phyloP scores from a whole-genome alignment of 768 basidiomycete genomes.

The Boletus sp. region DNA sequence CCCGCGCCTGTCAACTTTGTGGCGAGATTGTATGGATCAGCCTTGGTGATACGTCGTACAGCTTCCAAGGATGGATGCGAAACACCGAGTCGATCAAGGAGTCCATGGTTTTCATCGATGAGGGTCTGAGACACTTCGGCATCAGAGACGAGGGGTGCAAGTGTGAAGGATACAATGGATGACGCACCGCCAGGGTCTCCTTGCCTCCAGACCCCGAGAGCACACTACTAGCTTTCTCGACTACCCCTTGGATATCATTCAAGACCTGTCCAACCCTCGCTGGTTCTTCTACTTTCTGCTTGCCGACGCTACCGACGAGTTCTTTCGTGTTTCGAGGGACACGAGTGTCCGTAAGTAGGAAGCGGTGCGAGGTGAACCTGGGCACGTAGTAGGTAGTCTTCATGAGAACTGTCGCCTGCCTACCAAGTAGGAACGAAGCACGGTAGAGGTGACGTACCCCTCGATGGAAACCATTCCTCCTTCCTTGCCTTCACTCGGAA shows the following conservation, averaged over 20 bases:
- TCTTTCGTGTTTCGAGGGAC: slow-evolving; percentile 93
- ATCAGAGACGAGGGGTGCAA: neutral
- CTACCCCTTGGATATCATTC: slow-evolving; percentile 77
- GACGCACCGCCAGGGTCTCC: slow-evolving; percentile 52
- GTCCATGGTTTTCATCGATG: slow-evolving; percentile 85
- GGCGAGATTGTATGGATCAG: slow-evolving; percentile 62
- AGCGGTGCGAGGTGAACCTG: slow-evolving; percentile 87
- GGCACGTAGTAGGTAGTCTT: neutral
- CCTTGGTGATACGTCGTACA: slow-evolving; percentile 67
- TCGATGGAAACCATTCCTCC: slow-evolving; percentile 82
- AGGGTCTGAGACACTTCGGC: slow-evolving; percentile 48
- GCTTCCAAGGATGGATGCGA: slow-evolving; percentile 86
- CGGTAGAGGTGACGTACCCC: slow-evolving; percentile 52
- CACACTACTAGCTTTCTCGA: slow-evolving; percentile 72
- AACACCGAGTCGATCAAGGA: slow-evolving; percentile 82
- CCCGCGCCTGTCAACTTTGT: slow-evolving; percentile 99
- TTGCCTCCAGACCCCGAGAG: slow-evolving; percentile 51
- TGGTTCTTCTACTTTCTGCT: slow-evolving; percentile 78
- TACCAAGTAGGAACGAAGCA: neutral
- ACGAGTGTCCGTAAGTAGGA: slow-evolving; percentile 90
- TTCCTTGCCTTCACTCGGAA: slow-evolving; percentile 55
- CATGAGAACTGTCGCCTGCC: neutral
- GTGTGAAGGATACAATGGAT: neutral
- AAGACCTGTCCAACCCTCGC: slow-evolving; percentile 76
- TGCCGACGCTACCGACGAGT: slow-evolving; percentile 85